These are phyloP conservation scores for Pezicula carpinea DNA, from an alignment of 2,329 filamentous ascomycete species.

Conservation along the genomic window DNA sequence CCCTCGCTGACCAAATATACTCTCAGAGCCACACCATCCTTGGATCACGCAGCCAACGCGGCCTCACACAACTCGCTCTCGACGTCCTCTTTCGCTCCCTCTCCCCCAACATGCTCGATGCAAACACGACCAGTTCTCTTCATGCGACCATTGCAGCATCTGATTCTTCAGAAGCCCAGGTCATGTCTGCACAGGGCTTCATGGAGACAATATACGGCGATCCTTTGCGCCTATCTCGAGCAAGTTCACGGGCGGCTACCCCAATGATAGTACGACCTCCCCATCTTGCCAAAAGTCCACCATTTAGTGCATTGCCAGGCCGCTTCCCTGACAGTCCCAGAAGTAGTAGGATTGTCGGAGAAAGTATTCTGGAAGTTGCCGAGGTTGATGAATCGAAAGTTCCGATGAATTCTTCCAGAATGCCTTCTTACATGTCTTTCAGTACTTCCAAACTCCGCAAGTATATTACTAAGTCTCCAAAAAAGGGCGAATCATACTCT, in stretches of 20 bases:
- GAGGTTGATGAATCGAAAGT: constrained; percentile 5
- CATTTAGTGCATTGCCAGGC: constrained; percentile 12
- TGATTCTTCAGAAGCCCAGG: constrained; percentile 75
- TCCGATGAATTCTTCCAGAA: constrained; percentile 10
- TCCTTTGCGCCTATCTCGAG: constrained; percentile 47
- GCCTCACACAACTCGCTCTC: constrained; percentile 85
- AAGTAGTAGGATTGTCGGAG: constrained; percentile 20
- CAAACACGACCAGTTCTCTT: constrained; percentile 50
- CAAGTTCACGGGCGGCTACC: constrained; percentile 62
- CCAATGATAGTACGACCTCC: constrained; percentile 59
- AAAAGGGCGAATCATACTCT: constrained; percentile 49
- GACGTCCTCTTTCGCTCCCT: constrained; percentile 86
- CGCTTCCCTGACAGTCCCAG: constrained; percentile 23
- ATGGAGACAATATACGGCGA: constrained; percentile 77
- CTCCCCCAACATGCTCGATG: constrained; percentile 64
- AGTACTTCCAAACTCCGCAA: constrained; percentile 26
- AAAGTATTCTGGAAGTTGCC: constrained; percentile 12
- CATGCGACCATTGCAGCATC: constrained; percentile 71
- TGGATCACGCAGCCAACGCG: constrained; percentile 79
- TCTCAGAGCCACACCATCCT: constrained; percentile 89
- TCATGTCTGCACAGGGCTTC: constrained; percentile 71
- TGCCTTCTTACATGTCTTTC: constrained; percentile 27
- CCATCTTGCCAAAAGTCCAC: constrained; percentile 5
- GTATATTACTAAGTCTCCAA: constrained; percentile 29
- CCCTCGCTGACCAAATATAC: constrained; percentile 4